Evolutionary conservation across 2,329 filamentous ascomycete species (phyloP).

Genomic region (Xylaria sp.): DNA sequence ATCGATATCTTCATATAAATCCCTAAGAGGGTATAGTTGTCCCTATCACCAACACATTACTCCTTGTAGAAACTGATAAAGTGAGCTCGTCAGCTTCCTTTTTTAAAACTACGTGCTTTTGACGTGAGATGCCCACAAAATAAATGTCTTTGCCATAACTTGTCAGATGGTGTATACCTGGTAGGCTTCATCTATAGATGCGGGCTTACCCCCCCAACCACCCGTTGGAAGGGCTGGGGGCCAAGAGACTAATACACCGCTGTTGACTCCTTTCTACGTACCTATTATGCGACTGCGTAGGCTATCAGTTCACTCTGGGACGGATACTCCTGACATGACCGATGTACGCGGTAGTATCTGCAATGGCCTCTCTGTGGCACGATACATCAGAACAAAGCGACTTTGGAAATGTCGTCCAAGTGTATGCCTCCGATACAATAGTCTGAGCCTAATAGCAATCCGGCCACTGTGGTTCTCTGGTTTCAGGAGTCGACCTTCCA

Average conservation of each 20-base stretch:
- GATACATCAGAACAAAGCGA: constrained; percentile 42
- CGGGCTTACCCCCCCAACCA: too few species aligned
- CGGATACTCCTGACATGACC: too few species aligned
- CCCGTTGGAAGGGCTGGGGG: too few species aligned
- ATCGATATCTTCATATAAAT: constrained; percentile 36
- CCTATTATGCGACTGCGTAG: too few species aligned
- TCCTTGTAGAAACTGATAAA: constrained; percentile 48
- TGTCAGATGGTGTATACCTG: too few species aligned
- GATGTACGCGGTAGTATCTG: constrained; percentile 45
- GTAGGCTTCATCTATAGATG: too few species aligned
- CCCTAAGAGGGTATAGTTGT: constrained; percentile 45
- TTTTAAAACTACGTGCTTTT: background rate
- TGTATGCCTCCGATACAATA: constrained; percentile 43
- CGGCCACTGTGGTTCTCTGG: constrained; percentile 30
- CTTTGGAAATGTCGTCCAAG: constrained; percentile 46
- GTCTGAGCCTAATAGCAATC: constrained; percentile 44
- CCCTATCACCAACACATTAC: constrained; percentile 41
- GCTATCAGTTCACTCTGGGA: too few species aligned
- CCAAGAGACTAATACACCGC: too few species aligned
- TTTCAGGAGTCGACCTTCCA: background rate
- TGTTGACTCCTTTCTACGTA: too few species aligned
- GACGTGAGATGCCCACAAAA: constrained; percentile 43
- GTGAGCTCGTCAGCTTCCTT: background rate
- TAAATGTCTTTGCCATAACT: constrained; percentile 45
- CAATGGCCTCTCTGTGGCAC: constrained; percentile 43